phyloP scores from a whole-genome alignment of 148 eudicot genomes.

The Camellia lanceoleosa region DNA sequence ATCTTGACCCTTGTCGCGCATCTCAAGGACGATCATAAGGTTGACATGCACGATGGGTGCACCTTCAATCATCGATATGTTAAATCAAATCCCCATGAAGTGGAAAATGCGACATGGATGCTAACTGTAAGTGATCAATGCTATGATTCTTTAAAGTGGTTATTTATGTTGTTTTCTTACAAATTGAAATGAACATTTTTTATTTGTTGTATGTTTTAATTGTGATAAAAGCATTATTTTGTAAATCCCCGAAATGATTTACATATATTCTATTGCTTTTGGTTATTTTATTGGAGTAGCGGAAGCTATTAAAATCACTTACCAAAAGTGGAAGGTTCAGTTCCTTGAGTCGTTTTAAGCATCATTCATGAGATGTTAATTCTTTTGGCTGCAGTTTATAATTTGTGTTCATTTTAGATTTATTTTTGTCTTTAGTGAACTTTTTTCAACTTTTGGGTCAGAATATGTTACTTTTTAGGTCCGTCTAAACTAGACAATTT shows the following conservation, averaged over 20 bases:
- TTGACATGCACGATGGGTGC: conserved; percentile 63
- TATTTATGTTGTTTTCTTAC: not conserved
- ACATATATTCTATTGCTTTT: not conserved
- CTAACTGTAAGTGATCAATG: conserved; percentile 51
- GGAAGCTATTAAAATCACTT: not conserved
- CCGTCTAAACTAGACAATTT: no score
- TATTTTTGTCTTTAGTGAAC: no score
- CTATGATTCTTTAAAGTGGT: not conserved
- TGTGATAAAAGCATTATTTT: not conserved
- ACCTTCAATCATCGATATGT: conserved; percentile 67
- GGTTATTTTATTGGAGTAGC: not conserved
- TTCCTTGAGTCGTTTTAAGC: not conserved
- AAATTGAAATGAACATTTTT: not conserved
- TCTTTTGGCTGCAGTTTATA: no score
- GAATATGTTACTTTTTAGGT: no score
- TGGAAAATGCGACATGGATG: conserved; percentile 69
- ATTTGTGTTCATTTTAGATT: no score
- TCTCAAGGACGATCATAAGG: conserved; percentile 55
- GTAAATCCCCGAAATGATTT: not conserved
- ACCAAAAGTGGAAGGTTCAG: not conserved
- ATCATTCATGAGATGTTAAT: no score
- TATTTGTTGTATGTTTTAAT: not conserved
- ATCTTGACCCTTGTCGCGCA: conserved; percentile 45
- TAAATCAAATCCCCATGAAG: conserved; percentile 58
- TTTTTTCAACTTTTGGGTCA: no score